Percentiles rank a stretch among this genome's conserved stretches.
These are phyloP conservation scores for Aspergillus tubingensis DNA, from an alignment of 2,329 filamentous ascomycete species.

Conservation along the genomic window DNA sequence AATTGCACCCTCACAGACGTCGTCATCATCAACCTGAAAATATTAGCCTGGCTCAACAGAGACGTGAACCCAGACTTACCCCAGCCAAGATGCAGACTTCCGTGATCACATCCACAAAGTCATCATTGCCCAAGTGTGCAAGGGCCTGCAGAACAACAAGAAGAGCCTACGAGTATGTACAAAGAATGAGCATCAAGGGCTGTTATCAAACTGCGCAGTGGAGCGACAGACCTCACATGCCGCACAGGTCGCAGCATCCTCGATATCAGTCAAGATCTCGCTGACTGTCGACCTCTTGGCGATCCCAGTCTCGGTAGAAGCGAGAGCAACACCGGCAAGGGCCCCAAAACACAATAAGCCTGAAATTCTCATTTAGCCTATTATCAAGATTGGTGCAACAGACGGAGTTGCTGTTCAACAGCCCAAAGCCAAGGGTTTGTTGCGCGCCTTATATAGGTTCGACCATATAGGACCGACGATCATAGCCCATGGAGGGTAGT, in stretches of 20 bases:
- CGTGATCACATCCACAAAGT: slow-evolving; percentile 44
- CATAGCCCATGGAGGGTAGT: no score
- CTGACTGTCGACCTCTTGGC: slow-evolving; percentile 18
- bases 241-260: slow-evolving; percentile 30
- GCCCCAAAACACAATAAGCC: not conserved
- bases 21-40: slow-evolving; percentile 50
- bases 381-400: not conserved
- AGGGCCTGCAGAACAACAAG: slow-evolving; percentile 47
- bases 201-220: not conserved
- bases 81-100: slow-evolving; percentile 38
- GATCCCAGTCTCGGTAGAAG: slow-evolving; percentile 6
- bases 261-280: slow-evolving; percentile 30
- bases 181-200: not conserved
- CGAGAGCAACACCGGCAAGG: slow-evolving; percentile 13
- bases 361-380: not conserved
- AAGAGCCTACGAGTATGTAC: slow-evolving; percentile 27
- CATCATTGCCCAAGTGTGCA: slow-evolving; percentile 46
- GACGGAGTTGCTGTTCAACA: not conserved
- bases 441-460: not conserved
- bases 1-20: slow-evolving; percentile 58
- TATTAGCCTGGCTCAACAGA: not conserved
- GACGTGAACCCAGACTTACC: slow-evolving; percentile 22
- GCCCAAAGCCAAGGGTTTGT: not conserved
- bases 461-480: not conserved
- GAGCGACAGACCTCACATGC: slow-evolving; percentile 30